Evolutionary conservation across 2,329 filamentous ascomycete species (phyloP).

Genomic region (Fusarium sp.): DNA sequence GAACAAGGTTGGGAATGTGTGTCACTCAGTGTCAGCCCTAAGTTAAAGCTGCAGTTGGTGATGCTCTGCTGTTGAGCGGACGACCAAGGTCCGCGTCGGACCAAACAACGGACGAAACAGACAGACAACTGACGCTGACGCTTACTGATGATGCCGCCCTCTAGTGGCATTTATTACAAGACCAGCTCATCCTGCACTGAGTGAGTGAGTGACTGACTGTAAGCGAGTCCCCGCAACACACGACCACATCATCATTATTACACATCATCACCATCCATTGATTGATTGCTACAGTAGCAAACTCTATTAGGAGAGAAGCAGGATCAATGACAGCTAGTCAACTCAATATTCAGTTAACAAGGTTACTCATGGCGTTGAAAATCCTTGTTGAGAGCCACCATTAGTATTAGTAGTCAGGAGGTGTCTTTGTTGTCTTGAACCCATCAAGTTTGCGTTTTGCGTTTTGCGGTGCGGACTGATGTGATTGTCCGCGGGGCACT

Average conservation of each 20-base stretch:
- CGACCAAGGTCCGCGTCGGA: constrained; percentile 12
- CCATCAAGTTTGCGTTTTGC: background rate
- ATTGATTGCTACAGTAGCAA: background rate
- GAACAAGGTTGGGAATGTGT: constrained; percentile 16
- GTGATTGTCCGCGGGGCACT: constrained; percentile 17
- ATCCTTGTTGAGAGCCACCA: background rate
- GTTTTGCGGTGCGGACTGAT: background rate
- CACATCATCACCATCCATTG: background rate
- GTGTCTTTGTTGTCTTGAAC: background rate
- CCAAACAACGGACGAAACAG: constrained; percentile 28
- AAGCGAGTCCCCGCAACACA: background rate
- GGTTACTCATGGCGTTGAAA: background rate
- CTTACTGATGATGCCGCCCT: constrained; percentile 11
- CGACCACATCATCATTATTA: constrained; percentile 8
- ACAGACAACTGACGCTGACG: constrained; percentile 9
- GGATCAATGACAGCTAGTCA: background rate
- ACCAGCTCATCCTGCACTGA: background rate
- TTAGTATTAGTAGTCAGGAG: background rate
- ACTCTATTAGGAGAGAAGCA: background rate
- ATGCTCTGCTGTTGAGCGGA: background rate
- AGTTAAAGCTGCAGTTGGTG: background rate
- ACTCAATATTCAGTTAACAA: background rate
- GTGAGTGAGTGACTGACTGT: background rate
- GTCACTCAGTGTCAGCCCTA: constrained; percentile 36
- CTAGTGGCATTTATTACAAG: background rate